phyloP scores from a whole-genome alignment of 2,329 filamentous ascomycete genomes.

The Aschersonia sp. region DNA sequence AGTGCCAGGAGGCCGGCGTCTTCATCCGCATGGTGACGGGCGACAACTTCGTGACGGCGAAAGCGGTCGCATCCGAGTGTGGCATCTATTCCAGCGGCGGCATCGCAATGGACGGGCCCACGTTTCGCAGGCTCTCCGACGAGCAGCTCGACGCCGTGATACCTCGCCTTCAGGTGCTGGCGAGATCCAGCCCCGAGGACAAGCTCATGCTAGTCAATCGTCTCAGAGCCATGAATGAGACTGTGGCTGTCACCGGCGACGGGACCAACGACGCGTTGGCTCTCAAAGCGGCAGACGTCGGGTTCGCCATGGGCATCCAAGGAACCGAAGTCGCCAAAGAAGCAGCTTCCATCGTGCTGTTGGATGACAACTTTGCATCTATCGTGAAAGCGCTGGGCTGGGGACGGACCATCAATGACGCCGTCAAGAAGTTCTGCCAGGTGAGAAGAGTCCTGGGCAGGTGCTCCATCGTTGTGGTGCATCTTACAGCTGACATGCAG shows the following conservation, averaged over 20 bases:
- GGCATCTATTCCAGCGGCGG: conserved; percentile 44
- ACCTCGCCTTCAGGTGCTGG: conserved; percentile 51
- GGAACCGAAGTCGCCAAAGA: conserved; percentile 55
- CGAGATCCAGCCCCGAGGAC: conserved; percentile 55
- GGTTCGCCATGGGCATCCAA: conserved; percentile 54
- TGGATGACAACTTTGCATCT: conserved; percentile 52
- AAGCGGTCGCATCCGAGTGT: conserved; percentile 27
- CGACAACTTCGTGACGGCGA: conserved; percentile 29
- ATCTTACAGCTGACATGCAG: background rate
- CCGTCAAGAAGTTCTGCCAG: conserved; percentile 50
- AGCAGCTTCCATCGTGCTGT: conserved; percentile 48
- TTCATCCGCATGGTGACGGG: conserved; percentile 50
- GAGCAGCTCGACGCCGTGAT: conserved; percentile 34
- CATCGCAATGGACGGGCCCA: conserved; percentile 40
- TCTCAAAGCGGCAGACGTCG: conserved; percentile 51
- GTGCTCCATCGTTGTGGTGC: background rate
- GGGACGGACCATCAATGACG: conserved; percentile 49
- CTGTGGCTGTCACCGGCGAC: conserved; percentile 52
- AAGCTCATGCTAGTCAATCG: conserved; percentile 51
- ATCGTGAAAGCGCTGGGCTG: conserved; percentile 49
- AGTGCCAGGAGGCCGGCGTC: conserved; percentile 50
- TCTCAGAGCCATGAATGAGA: conserved; percentile 50
- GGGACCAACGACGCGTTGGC: conserved; percentile 54
- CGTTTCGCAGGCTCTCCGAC: conserved; percentile 42
- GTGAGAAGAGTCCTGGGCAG: conserved; percentile 9